A percentile compares a stretch with the other conserved stretches of the same genome.
phyloP scores from a whole-genome alignment of 208 protist species.

The Wallacemonas collosoma region DNA sequence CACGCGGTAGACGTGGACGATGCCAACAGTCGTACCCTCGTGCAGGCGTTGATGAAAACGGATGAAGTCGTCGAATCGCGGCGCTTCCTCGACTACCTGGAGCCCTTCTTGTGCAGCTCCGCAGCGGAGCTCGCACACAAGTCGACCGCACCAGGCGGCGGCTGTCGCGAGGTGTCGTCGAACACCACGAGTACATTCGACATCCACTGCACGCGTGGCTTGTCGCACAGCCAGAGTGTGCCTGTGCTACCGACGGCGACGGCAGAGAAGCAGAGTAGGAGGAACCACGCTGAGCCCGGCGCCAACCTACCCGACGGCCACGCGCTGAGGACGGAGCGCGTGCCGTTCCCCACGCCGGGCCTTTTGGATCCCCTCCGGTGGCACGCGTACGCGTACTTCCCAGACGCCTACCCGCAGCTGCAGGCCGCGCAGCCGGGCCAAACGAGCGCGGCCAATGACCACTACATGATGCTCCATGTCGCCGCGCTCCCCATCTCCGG shows the following conservation, averaged over 20 bases:
- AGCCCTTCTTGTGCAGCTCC: neutral
- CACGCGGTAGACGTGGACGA: no score
- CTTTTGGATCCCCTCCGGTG: constrained; percentile 35
- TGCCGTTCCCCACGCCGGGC: neutral
- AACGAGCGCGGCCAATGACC: constrained; percentile 8
- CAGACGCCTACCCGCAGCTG: constrained; percentile 33
- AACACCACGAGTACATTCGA: no score
- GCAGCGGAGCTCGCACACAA: neutral
- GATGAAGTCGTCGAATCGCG: constrained; percentile 16
- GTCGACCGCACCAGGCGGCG: no score
- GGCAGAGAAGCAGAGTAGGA: neutral
- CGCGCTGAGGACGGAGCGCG: no score
- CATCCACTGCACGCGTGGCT: neutral
- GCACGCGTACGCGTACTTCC: constrained; percentile 44
- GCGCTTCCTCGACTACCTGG: constrained; percentile 16
- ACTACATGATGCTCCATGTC: constrained; percentile 43
- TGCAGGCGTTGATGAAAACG: neutral
- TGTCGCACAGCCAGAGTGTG: constrained; percentile 17
- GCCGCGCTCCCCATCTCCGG: constrained; percentile 48
- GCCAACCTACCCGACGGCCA: no score
- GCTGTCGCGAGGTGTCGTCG: no score
- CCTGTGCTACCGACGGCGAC: neutral
- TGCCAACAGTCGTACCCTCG: neutral
- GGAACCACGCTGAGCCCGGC: no score
- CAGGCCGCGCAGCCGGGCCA: neutral